Evolutionary conservation across 1,284 basidiomycete species (phyloP).

Genomic region (Ceratorhiza oryzae-sativae): DNA sequence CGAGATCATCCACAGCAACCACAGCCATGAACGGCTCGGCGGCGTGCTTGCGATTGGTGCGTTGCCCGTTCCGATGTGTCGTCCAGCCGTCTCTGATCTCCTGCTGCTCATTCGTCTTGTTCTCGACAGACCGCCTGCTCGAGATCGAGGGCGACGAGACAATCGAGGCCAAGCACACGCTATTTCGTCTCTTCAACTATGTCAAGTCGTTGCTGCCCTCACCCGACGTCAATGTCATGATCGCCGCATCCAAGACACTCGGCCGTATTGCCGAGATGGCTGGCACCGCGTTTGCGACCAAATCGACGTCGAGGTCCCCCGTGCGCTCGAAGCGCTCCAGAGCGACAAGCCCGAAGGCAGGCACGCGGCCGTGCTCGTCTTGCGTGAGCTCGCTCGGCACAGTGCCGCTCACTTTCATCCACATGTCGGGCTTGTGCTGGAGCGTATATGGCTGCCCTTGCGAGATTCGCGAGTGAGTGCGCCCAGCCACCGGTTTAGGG

Average conservation of each 20-base stretch:
- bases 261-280: conserved; percentile 83
- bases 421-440: conserved; percentile 85
- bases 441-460: conserved; percentile 88
- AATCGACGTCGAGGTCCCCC: conserved; percentile 84
- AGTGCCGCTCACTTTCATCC: conserved; percentile 86
- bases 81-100: conserved; percentile 39
- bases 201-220: conserved; percentile 86
- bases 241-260: conserved; percentile 84
- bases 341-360: conserved; percentile 66
- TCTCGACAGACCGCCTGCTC: conserved; percentile 66
- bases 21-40: conserved; percentile 76
- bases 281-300: conserved; percentile 80
- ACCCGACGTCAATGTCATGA: conserved; percentile 85
- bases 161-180: conserved; percentile 64
- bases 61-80: conserved; percentile 46
- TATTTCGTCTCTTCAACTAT: conserved; percentile 91
- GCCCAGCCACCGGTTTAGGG: background rate
- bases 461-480: conserved; percentile 77
- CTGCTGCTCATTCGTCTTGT: conserved; percentile 43
- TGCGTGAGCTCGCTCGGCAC: conserved; percentile 89
- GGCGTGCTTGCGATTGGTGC: conserved; percentile 83
- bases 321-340: conserved; percentile 79
- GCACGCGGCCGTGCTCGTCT: conserved; percentile 85
- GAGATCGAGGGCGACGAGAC: conserved; percentile 76
- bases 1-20: conserved; percentile 82